Percentiles rank a stretch among this genome's conserved stretches.
phyloP scores from a whole-genome alignment of 306 rosid genomes.

The Prunus salicina region DNA sequence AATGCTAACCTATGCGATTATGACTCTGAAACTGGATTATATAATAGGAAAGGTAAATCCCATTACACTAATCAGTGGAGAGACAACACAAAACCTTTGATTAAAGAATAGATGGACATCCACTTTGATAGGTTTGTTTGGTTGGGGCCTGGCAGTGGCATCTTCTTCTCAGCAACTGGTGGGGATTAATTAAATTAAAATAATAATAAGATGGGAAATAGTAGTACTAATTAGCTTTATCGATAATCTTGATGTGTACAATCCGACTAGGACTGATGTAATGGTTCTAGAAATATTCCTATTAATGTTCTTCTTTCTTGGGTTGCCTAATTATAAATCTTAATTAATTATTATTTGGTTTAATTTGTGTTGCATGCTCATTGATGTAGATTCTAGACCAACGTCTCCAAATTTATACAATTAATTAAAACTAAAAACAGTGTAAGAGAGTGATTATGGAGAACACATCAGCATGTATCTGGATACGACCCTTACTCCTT shows the following conservation, averaged over 20 bases:
- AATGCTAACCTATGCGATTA: slow-evolving; percentile 19
- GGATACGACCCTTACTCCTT: background rate
- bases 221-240: background rate
- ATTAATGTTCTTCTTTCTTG: slow-evolving; percentile 4
- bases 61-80: slow-evolving; percentile 27
- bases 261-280: slow-evolving; percentile 26
- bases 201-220: background rate
- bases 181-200: slow-evolving; percentile 1
- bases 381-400: slow-evolving; percentile 10
- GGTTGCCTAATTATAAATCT: slow-evolving; percentile 16
- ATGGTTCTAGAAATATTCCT: slow-evolving; percentile 1
- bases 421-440: background rate
- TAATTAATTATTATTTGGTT: background rate
- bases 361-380: background rate
- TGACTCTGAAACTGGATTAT: slow-evolving; percentile 12
- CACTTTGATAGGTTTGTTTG: slow-evolving; percentile 18
- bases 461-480: slow-evolving; percentile 4
- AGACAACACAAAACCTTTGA: slow-evolving; percentile 15
- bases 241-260: slow-evolving; percentile 20
- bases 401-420: slow-evolving; percentile 2
- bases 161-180: slow-evolving; percentile 24
- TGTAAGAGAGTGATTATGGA: background rate
- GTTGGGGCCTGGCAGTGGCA: background rate
- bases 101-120: slow-evolving; percentile 17
- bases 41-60: slow-evolving; percentile 9